phyloP scores from a whole-genome alignment of 148 eudicot genomes.

The Cornus kousa region DNA sequence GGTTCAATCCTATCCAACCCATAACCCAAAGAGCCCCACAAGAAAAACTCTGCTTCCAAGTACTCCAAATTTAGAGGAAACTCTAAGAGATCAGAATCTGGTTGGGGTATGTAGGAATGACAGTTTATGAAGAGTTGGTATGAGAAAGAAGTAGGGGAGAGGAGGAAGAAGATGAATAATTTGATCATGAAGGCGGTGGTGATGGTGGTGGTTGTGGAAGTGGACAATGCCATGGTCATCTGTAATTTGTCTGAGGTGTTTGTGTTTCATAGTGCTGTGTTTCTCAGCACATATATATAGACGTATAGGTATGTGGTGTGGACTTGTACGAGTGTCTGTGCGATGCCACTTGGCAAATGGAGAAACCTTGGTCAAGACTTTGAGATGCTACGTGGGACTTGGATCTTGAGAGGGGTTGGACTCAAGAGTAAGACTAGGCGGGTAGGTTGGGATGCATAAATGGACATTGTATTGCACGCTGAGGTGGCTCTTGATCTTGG shows the following conservation, averaged over 20 bases:
- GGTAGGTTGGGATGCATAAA: neutral
- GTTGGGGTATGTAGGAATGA: constrained; percentile 16
- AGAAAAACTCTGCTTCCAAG: constrained; percentile 82
- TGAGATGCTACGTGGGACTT: constrained; percentile 9
- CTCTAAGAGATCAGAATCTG: constrained; percentile 60
- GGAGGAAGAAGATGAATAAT: neutral
- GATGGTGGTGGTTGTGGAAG: no score
- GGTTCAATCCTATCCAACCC: constrained; percentile 66
- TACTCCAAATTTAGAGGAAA: constrained; percentile 84
- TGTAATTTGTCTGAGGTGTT: neutral
- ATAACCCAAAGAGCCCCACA: constrained; percentile 57
- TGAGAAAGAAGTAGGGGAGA: neutral
- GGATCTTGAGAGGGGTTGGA: constrained; percentile 2
- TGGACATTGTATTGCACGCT: neutral
- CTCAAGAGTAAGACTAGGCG: neutral
- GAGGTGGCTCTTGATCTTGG: neutral
- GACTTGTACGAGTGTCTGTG: neutral
- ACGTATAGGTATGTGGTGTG: neutral
- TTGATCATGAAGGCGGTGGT: neutral
- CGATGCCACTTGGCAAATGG: constrained; percentile 18
- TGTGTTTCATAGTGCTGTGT: neutral
- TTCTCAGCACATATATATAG: neutral
- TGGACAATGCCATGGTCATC: neutral
- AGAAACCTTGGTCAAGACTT: neutral
- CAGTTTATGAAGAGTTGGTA: neutral